Conservation (phyloP, 148 eudicot species). For the Limonium bicolor region DNA sequence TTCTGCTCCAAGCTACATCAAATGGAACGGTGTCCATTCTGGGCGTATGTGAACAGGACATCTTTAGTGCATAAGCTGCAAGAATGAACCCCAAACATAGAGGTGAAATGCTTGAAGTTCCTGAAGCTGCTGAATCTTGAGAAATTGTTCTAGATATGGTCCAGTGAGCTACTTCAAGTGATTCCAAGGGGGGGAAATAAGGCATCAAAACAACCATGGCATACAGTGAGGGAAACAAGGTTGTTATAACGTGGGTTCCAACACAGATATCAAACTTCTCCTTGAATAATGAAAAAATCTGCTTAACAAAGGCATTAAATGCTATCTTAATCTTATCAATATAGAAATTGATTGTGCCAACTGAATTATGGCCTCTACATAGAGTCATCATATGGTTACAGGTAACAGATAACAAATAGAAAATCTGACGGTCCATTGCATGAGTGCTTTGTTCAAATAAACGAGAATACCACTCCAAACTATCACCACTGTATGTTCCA, state of each 20-base stretch:
- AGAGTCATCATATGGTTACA: conserved; percentile 24
- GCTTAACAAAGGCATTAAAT: conserved; percentile 23
- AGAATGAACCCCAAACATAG: conserved; percentile 37
- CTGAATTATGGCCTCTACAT: conserved; percentile 11
- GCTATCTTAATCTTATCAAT: conserved; percentile 18
- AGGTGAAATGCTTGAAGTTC: conserved; percentile 26
- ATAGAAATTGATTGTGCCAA: conserved; percentile 10
- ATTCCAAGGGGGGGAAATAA: conserved; percentile 54
- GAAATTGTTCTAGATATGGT: conserved; percentile 30
- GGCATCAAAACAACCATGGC: conserved; percentile 38
- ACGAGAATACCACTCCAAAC: conserved; percentile 19
- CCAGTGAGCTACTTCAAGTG: conserved; percentile 69
- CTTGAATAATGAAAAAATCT: conserved; percentile 29
- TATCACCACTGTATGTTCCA: conserved; percentile 21
- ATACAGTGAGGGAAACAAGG: conserved; percentile 39
- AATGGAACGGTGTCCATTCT: too few species aligned
- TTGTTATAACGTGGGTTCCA: conserved; percentile 18
- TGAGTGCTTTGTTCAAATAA: conserved; percentile 27
- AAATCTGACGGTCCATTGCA: conserved; percentile 25
- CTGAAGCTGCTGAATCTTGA: conserved; percentile 8
- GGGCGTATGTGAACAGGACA: too few species aligned
- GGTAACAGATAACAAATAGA: conserved; percentile 34
- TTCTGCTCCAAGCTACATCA: too few species aligned
- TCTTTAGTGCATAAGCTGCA: conserved; percentile 51
- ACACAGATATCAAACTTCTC: conserved; percentile 31